Conservation (phyloP, 257 asterid genomes). For the Paraleonurus japonicus region DNA sequence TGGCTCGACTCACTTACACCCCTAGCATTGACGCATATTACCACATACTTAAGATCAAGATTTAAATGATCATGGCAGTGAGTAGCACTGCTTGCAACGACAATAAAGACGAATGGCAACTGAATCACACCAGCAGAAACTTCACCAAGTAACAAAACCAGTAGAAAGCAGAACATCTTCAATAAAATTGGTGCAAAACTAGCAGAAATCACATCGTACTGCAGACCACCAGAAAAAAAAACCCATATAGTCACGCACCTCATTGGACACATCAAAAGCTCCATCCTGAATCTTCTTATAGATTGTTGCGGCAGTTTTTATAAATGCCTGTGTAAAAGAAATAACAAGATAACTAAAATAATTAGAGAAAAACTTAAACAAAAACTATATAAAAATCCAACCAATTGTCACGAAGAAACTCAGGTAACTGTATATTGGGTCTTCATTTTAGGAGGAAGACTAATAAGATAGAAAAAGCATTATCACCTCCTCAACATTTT, state of each 20-base stretch:
- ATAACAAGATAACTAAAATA: not conserved
- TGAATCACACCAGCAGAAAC: not conserved
- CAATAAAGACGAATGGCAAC: not conserved
- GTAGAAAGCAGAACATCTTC: not conserved
- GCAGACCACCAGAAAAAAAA: not conserved
- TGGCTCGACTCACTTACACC: no score
- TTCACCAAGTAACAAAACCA: not conserved
- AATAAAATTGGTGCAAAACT: not conserved
- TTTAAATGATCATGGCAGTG: no score
- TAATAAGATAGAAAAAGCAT: not conserved
- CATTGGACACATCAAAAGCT: conserved; percentile 72
- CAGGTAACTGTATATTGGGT: not conserved
- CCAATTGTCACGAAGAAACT: not conserved
- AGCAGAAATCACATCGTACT: conserved; percentile 7
- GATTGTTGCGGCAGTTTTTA: conserved; percentile 72
- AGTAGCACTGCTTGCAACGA: not conserved
- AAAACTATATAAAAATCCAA: not conserved
- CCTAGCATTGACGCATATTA: no score
- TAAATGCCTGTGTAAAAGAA: conserved; percentile 56
- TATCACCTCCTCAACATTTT: conserved; percentile 80
- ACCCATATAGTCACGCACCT: conserved; percentile 40
- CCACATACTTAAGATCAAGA: no score
- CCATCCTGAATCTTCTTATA: conserved; percentile 83
- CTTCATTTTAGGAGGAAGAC: not conserved
- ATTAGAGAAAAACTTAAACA: not conserved